phyloP scores from a whole-genome alignment of 768 basidiomycete species.

The Pleurotus salmoneostramineus region DNA sequence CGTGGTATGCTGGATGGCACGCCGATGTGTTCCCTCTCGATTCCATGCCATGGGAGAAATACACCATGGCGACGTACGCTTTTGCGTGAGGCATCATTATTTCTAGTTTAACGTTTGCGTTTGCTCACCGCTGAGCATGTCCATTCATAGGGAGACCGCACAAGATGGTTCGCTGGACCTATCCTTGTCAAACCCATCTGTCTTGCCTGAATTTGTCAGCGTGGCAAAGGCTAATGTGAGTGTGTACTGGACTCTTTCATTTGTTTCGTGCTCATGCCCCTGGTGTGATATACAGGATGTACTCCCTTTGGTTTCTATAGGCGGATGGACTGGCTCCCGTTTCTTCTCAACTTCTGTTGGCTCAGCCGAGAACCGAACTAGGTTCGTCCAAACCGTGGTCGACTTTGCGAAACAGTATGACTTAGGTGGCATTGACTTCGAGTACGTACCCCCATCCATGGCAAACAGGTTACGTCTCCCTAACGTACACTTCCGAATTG shows the following conservation, averaged over 20 bases:
- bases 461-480: not conserved
- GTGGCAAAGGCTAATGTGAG: not conserved
- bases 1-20: too few relatives aligned
- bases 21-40: too few relatives aligned
- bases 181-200: too few relatives aligned
- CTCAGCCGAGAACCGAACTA: constrained; percentile 37
- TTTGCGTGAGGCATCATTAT: too few relatives aligned
- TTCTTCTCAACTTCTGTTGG: constrained; percentile 47
- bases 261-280: not conserved
- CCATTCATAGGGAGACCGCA: too few relatives aligned
- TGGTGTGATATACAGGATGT: constrained; percentile 32
- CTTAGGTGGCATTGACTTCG: constrained; percentile 37
- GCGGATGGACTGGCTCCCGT: constrained; percentile 46
- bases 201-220: not conserved
- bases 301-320: constrained; percentile 36
- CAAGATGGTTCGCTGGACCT: too few relatives aligned
- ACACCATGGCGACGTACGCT: too few relatives aligned
- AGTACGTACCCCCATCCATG: constrained; percentile 6
- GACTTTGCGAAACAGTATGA: constrained; percentile 31
- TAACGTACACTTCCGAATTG: not conserved
- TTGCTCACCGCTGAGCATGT: too few relatives aligned
- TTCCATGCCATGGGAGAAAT: too few relatives aligned
- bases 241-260: not conserved
- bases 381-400: constrained; percentile 39
- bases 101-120: too few relatives aligned